Conservation (phyloP, 148 eudicot species). For the Rhododendron mucronatum region DNA sequence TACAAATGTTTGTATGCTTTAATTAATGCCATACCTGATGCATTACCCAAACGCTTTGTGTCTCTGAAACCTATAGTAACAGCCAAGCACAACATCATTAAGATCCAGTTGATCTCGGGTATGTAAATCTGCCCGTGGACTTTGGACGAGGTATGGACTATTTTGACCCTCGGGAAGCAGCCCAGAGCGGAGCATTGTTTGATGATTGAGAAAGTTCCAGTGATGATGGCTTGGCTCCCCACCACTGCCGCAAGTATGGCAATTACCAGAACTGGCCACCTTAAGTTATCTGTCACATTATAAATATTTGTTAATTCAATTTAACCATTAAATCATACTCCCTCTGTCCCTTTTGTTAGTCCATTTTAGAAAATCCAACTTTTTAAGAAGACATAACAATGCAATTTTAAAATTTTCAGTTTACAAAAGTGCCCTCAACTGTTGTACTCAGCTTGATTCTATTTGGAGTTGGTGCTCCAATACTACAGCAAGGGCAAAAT, state of each 20-base stretch:
- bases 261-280: constrained; percentile 88
- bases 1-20: not conserved
- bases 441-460: not conserved
- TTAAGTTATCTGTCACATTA: constrained; percentile 51
- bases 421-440: not conserved
- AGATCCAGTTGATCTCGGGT: constrained; percentile 87
- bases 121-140: constrained; percentile 92
- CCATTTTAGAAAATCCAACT: not conserved
- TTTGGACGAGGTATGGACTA: constrained; percentile 86
- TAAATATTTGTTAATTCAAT: not conserved
- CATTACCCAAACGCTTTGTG: constrained; percentile 86
- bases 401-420: not conserved
- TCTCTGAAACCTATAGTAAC: constrained; percentile 92
- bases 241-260: constrained; percentile 97
- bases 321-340: not conserved
- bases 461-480: not conserved
- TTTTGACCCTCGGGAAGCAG: constrained; percentile 85
- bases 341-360: not conserved
- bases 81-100: constrained; percentile 86
- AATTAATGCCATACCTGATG: constrained; percentile 55
- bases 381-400: not conserved
- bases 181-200: constrained; percentile 93
- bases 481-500: not conserved
- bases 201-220: constrained; percentile 94
- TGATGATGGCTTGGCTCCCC: constrained; percentile 96